These are phyloP conservation scores for Rhodotorula graminis DNA, from an alignment of 768 basidiomycete genomes.

Conservation along the genomic window DNA sequence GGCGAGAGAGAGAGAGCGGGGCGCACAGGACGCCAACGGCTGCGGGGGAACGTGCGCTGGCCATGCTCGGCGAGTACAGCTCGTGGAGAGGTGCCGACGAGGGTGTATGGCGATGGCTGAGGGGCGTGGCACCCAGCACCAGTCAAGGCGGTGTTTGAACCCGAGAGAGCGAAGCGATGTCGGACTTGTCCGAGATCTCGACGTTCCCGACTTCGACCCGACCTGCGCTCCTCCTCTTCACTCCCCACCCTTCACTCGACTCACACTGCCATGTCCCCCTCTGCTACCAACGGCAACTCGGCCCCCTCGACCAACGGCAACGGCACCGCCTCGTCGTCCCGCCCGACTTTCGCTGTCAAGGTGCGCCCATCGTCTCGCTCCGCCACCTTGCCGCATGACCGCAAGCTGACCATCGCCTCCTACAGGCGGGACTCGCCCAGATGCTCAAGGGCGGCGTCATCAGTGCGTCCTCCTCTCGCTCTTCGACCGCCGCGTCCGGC, in stretches of 20 bases:
- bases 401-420: not conserved
- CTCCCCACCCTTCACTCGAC: not conserved
- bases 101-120: not conserved
- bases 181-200: not conserved
- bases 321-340: not conserved
- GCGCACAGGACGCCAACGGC: constrained; percentile 26
- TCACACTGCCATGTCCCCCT: not conserved
- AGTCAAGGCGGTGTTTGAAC: too few relatives aligned
- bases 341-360: constrained; percentile 35
- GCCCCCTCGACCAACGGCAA: not conserved
- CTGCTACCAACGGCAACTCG: not conserved
- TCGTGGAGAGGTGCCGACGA: not conserved
- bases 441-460: constrained; percentile 95
- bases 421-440: constrained; percentile 61
- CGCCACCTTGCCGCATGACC: accelerated
- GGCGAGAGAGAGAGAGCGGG: too few relatives aligned
- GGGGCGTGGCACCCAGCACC: too few relatives aligned
- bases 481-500: not conserved
- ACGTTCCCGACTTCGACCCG: too few relatives aligned
- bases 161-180: not conserved
- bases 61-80: not conserved
- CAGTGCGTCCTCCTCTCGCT: constrained; percentile 18
- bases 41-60: too few relatives aligned
- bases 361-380: constrained; percentile 4
- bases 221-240: not conserved